Base-by-base conservation (phyloP, 2,329 filamentous ascomycete genomes). In the Curvularia spicifera region DNA sequence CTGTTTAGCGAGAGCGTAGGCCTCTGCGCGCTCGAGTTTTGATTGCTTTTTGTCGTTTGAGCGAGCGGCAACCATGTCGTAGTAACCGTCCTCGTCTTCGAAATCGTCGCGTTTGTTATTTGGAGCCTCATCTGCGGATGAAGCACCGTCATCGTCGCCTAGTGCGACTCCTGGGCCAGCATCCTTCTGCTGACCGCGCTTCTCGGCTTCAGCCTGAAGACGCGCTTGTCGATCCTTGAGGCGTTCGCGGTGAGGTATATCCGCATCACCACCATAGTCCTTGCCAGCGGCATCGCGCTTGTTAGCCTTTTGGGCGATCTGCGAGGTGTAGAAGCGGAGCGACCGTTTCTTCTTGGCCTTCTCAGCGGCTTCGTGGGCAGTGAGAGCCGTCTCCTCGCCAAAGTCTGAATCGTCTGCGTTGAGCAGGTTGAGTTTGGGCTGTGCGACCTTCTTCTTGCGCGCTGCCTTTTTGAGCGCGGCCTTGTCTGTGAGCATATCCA, bases 291-390 rank as follows among this genome's bases (percentile, higher is more conserved):
- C 87, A 5, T 88, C 87, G 54, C 91, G 91, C 75, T 91, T 93
- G 80, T 92, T 96, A 56, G 91, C 88, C 79, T 97, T 98, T 76
- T 98, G 94, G 28, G 91, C 90, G 65, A 99, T 95, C 76, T 99
- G 95, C 3, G 93, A 97, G 2, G 96, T 98, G 84, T 99, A 99
- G 83, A 99, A 99, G 62, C 93, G 90, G 57, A 99, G 85, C 64
- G 87, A 92, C 83, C 96, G 97, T 83, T 95, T 97, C 77, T 91
- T 91, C 59, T 87, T 86, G 0, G 89, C 91, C 79, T 99, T 99
- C 71, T 96, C 91, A 42, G 90, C 91, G 0, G 91, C 89, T 60
- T 94, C 88, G 60, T 88, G 85, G 10, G 88, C 87, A 53, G 93
- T 91, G 57, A 98, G 85, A 4, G 83, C 80, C 15, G 91, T 89